Evolutionary conservation across 768 basidiomycete genomes (phyloP).

Genomic region (Agaricus sinodeliciosus): DNA sequence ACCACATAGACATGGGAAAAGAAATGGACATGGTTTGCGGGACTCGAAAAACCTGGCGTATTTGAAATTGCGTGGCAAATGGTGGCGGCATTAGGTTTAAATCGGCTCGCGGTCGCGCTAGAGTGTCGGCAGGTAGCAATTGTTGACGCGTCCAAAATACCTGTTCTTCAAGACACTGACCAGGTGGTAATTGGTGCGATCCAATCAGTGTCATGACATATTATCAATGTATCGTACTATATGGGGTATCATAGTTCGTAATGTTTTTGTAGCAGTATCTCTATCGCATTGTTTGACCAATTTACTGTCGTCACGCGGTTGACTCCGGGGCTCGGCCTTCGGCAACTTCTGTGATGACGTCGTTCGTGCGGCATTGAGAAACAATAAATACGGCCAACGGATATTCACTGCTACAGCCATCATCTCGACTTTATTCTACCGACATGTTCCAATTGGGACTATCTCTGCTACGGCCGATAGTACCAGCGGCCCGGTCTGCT

Average conservation of each 20-base stretch:
- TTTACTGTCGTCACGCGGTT: background rate
- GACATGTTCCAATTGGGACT: background rate
- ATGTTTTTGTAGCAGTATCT: background rate
- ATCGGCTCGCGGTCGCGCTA: constrained; percentile 64
- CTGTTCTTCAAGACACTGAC: constrained; percentile 9
- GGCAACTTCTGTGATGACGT: background rate
- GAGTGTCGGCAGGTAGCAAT: constrained; percentile 65
- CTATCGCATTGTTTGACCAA: background rate
- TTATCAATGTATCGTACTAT: background rate
- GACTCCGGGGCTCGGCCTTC: background rate
- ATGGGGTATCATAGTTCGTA: background rate
- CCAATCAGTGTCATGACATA: background rate
- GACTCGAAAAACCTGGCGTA: constrained; percentile 51
- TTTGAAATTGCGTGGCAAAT: constrained; percentile 77
- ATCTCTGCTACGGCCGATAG: background rate
- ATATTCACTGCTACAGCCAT: background rate
- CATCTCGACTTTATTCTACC: background rate
- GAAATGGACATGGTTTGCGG: constrained; percentile 61
- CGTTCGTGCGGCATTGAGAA: background rate
- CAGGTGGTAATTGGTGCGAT: background rate
- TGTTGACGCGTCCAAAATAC: constrained; percentile 35
- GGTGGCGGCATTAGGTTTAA: constrained; percentile 34
- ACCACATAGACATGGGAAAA: constrained; percentile 35
- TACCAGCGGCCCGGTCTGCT: background rate
- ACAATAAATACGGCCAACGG: background rate